A percentile compares a stretch with the other conserved stretches of the same genome.
These are phyloP conservation scores for Microbotryum violaceum DNA, from an alignment of 1,284 basidiomycete species.

Conservation along the genomic window DNA sequence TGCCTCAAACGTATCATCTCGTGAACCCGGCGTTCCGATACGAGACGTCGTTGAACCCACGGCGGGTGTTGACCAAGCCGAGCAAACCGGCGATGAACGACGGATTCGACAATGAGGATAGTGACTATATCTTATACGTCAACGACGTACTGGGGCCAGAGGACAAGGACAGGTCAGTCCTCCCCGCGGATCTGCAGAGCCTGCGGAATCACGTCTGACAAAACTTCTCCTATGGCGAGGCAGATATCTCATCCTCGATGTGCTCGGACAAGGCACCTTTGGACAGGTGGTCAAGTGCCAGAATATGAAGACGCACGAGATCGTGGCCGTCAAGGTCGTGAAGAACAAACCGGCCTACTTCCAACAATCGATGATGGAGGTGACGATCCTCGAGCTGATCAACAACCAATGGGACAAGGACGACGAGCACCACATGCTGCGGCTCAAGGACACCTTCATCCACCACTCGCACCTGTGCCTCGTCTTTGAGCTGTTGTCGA, in stretches of 20 bases:
- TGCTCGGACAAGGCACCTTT: constrained; percentile 96
- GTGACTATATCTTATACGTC: constrained; percentile 94
- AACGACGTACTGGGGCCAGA: constrained; percentile 90
- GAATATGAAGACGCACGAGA: constrained; percentile 97
- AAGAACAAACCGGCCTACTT: constrained; percentile 99
- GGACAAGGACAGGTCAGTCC: constrained; percentile 66
- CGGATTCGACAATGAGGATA: constrained; percentile 92
- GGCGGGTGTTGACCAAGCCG: constrained; percentile 89
- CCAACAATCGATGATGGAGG: constrained; percentile 99
- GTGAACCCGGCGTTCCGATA: constrained; percentile 90
- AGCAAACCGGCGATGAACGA: constrained; percentile 89
- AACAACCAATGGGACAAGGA: constrained; percentile 86
- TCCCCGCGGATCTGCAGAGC: neutral
- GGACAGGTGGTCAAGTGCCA: constrained; percentile 99
- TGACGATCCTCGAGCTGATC: constrained; percentile 92
- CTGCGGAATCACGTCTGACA: neutral
- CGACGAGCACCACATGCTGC: constrained; percentile 93
- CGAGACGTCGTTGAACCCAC: constrained; percentile 82
- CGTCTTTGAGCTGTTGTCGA: constrained; percentile 93
- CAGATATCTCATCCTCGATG: constrained; percentile 94
- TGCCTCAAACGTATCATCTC: constrained; percentile 80
- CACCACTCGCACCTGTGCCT: constrained; percentile 94
- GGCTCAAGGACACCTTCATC: constrained; percentile 92
- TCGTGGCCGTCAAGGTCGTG: constrained; percentile 97
- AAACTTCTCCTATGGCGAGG: constrained; percentile 2